Evolutionary conservation across 805 yeast species (phyloP).

Genomic region (Cyberlindnera galapagoensis): DNA sequence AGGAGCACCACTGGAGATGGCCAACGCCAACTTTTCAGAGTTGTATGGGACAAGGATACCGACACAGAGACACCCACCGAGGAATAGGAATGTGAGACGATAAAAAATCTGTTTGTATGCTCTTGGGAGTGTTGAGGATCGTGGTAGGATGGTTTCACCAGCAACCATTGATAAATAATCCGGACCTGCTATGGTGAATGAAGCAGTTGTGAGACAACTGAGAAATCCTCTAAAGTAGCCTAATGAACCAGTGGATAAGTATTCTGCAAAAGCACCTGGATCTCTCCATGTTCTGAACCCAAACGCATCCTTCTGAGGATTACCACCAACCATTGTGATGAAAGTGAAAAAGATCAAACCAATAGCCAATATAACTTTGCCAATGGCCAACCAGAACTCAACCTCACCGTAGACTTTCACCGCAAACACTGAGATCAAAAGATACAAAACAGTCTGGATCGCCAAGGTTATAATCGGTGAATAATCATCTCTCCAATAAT

Average conservation of each 20-base stretch:
- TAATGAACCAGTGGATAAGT: constrained; percentile 44
- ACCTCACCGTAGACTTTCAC: constrained; percentile 74
- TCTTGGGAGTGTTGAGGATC: constrained; percentile 57
- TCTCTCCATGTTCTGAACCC: constrained; percentile 53
- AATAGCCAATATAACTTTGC: constrained; percentile 66
- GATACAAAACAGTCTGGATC: constrained; percentile 57
- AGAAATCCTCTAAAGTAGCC: constrained; percentile 72
- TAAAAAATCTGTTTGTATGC: constrained; percentile 73
- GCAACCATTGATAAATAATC: constrained; percentile 83
- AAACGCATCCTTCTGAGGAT: constrained; percentile 58
- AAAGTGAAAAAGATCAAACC: constrained; percentile 74
- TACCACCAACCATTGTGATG: constrained; percentile 82
- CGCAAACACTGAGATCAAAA: constrained; percentile 62
- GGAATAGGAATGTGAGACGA: constrained; percentile 59
- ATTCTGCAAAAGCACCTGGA: constrained; percentile 53
- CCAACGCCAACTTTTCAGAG: constrained; percentile 52
- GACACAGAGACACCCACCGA: constrained; percentile 71
- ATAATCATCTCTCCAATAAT: constrained; percentile 75
- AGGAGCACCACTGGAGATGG: constrained; percentile 54
- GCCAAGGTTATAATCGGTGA: constrained; percentile 64
- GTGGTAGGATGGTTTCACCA: constrained; percentile 70
- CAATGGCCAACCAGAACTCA: constrained; percentile 73
- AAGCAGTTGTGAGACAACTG: constrained; percentile 61
- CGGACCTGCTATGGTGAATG: constrained; percentile 81
- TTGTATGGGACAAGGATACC: constrained; percentile 71